Conservation (phyloP, 306 rosid species). For the Acacia confusa region DNA sequence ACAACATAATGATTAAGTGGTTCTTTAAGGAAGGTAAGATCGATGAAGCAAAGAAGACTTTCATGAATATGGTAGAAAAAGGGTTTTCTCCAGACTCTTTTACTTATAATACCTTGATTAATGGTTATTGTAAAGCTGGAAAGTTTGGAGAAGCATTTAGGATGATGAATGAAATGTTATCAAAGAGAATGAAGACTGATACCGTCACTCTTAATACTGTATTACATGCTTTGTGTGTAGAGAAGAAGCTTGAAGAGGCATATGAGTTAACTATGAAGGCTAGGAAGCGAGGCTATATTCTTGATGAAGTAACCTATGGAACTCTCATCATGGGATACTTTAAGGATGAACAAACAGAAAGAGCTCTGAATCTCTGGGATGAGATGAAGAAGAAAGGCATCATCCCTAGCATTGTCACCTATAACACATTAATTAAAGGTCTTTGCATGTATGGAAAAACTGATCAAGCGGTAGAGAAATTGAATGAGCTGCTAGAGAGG, state of each 20-base stretch:
- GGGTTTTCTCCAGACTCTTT: constrained; percentile 68
- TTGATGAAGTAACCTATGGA: constrained; percentile 85
- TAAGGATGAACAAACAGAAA: constrained; percentile 50
- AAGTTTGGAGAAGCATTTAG: constrained; percentile 61
- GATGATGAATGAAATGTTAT: constrained; percentile 75
- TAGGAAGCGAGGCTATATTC: constrained; percentile 69
- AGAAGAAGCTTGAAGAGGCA: constrained; percentile 73
- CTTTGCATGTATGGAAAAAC: constrained; percentile 66
- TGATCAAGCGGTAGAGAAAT: too few species aligned
- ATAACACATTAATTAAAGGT: constrained; percentile 73
- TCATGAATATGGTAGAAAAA: constrained; percentile 59
- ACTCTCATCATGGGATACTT: constrained; percentile 82
- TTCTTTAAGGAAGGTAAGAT: constrained; percentile 71
- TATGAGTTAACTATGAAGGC: constrained; percentile 50
- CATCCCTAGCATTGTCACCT: constrained; percentile 62
- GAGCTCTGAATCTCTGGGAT: constrained; percentile 76
- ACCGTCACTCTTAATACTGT: constrained; percentile 69
- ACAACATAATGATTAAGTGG: constrained; percentile 75
- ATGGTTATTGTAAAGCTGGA: constrained; percentile 70
- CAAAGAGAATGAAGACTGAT: constrained; percentile 61
- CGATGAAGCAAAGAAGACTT: constrained; percentile 51
- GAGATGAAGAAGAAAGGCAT: constrained; percentile 71
- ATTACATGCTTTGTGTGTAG: constrained; percentile 56
- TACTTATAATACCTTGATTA: constrained; percentile 78
- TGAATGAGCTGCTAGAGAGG: constrained; percentile 66